Base-by-base conservation (phyloP, 805 yeast genomes). In the Torulaspora microellipsoides region DNA sequence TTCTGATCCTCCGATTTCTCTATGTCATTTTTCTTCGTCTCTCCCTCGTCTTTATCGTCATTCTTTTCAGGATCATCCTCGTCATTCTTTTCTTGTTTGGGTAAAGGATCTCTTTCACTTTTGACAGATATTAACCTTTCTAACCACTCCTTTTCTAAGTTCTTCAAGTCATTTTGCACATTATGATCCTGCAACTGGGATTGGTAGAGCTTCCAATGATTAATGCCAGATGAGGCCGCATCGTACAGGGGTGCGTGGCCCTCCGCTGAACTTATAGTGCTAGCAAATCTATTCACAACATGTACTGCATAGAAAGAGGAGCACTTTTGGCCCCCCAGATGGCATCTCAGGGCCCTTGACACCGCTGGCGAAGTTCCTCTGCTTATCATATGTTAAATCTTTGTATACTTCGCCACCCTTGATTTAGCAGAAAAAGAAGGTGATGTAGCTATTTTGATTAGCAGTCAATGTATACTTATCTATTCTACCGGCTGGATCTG, bases 141-240 rank as follows among this genome's bases (percentile, higher is more conserved):
- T 28, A 51, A 27, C 59, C 59, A 56, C 12, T 41, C 32, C 8
- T 32, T 32, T 35, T 54, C 59, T 28, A 55, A 38, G 12, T 27
- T 17, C 32, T 55, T 53, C 31, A 56, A 39, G 35, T 54, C 53
- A n/a, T 35, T 17, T n/a, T 47, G 47, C 36, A 49, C 8, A 8
- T 13, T 31, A 2, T 42, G 30, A 27, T 47, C 42, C 4, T 39
- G 41, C 6, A 46, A 30, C 38, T 54, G 58, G 17, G 38, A 23
- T 38, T 47, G 51, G 36, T 50, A 54, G 13, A 32, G 39, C 28
- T 36, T 39, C 58, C 58, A 54, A 30, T 54, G 58, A 13, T 27
- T 35, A 12, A 31, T 30, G 13, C 42, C 42, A 15, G 40, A 15
- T 13, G 41, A 42, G 27, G 40, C 23, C 15, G 34, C 31, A 31